Evolutionary conservation across 2,329 filamentous ascomycete species (phyloP), one percentile per base, ranked within the genome.

Genomic region (Lasiodiplodia theobromae): DNA sequence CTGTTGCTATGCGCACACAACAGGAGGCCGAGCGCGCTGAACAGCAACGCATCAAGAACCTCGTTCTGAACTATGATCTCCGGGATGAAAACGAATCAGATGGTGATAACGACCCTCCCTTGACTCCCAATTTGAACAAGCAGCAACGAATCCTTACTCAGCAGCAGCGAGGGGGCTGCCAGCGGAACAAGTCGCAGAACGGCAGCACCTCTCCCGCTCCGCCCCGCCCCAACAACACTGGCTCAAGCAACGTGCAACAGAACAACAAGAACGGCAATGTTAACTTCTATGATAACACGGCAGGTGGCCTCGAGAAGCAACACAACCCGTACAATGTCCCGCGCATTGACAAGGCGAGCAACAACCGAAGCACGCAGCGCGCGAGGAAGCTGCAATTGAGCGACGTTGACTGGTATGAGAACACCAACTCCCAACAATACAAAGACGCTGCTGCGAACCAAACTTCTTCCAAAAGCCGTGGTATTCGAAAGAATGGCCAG

Each of bases 1-100:
- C 96, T 6, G 88, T 98, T 72, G 96, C 96, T 53, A 96, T 99
- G 94, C 96, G 93, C 78, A 94, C 88, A 70, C 94, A 98, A 82
- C 94, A 97, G 78, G 92, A 96, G 81, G 95, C 94, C 2, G 95
- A 98, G 78, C 91, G 92, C 66, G 96, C 97, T 77, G 96, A 99
- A 79, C 95, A 99, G 79, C 94, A 97, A 79, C 92, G 96, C 71
- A 99, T 99, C 88, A 99, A 99, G 84, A 97, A 93, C 76, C 86
- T 99, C 56, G 96, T 99, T 66, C 85, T 99, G 73, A 98, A 97
- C 80, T 97, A 97, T 77, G 96, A 99, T 81, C 88, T 97, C 77
- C 90, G 93, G 64, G 94, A 96, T 71, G 87, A 89, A 75, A 90
- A 85, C 73, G 92, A 96, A 65, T 76, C 80, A 77, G 90, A 94